Evolutionary conservation across 768 basidiomycete species (phyloP), one percentile per base, ranked within the genome.

Genomic region (Mycena epipterygia): DNA sequence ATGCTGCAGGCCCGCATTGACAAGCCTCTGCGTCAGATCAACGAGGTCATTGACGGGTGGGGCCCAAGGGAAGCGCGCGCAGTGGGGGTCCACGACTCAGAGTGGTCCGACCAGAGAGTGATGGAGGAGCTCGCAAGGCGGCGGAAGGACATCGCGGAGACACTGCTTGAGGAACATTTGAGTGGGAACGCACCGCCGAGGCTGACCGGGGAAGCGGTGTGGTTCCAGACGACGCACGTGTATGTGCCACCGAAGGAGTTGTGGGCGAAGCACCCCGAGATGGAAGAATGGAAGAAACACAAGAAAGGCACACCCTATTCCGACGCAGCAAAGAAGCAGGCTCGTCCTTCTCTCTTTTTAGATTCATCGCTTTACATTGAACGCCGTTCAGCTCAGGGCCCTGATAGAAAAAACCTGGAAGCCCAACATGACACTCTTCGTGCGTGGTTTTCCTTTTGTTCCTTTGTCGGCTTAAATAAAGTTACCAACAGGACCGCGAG

Each of bases 171-270:
- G 41, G 67, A 58, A 6, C 67, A 70, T 23, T 57, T 76, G 5
- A 69, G 71, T 29, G 70, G 71, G 29, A 71, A 74, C 17, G 5
- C 35, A 35, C 39, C 58, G 39, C 68, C 63, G 52, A 59, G 65
- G 2, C 55, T 76, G 32, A 35, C 29, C 12, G 61, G 60, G 23
- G 79, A 80, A 64, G 60, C 72, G 39, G 67, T 35, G n/a, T 78
- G 76, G 76, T 80, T 77, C 65, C 51, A 71, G 66, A 29, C 9
- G 2, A 66, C 75, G 32, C 76, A 74, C 25, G 73, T 63, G 1
- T 75, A 74, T 55, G 53, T 81, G 12, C 78, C 79, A 12, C 78
- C 78, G 21, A 49, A 65, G 21, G 74, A 76, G 25, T 52, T 81
- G 21, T 67, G 73, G 66, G 49, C 46, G 14, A 70, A 71, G 25